Conservation (phyloP, 306 rosid genomes). For the Vigna trinervia region DNA sequence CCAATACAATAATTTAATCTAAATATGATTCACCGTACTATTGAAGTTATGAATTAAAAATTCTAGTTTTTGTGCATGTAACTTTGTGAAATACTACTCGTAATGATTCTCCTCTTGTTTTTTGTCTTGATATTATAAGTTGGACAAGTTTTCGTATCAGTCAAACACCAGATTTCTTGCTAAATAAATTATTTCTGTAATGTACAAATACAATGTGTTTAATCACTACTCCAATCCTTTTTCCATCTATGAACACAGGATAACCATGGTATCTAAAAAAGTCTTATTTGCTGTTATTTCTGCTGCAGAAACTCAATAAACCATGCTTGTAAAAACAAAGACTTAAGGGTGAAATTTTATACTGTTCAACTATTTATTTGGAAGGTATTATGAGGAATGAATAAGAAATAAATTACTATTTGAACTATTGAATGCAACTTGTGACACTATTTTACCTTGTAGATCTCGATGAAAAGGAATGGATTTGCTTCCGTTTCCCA, state of each 20-base stretch:
- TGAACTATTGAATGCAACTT: slow-evolving; percentile 18
- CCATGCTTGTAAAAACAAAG: not conserved
- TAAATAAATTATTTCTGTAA: too few relatives aligned
- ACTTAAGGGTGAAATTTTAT: not conserved
- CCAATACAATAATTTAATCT: not conserved
- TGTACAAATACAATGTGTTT: too few relatives aligned
- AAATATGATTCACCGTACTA: not conserved
- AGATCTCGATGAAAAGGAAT: slow-evolving; percentile 42
- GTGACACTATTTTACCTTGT: not conserved
- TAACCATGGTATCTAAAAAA: not conserved
- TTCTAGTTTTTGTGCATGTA: too few relatives aligned
- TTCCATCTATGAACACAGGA: too few relatives aligned
- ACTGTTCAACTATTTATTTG: not conserved
- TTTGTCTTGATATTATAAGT: too few relatives aligned
- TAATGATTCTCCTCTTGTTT: too few relatives aligned
- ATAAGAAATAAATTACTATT: not conserved
- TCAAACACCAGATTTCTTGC: too few relatives aligned
- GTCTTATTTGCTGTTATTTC: not conserved
- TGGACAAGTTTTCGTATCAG: too few relatives aligned
- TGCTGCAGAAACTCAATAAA: not conserved
- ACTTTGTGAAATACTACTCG: too few relatives aligned
- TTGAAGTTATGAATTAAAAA: too few relatives aligned
- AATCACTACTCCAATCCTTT: too few relatives aligned
- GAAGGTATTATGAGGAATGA: not conserved
- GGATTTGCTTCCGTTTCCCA: slow-evolving; percentile 31